Conservation (phyloP, 805 yeast genomes). For the Cyberlindnera mycetangii region DNA sequence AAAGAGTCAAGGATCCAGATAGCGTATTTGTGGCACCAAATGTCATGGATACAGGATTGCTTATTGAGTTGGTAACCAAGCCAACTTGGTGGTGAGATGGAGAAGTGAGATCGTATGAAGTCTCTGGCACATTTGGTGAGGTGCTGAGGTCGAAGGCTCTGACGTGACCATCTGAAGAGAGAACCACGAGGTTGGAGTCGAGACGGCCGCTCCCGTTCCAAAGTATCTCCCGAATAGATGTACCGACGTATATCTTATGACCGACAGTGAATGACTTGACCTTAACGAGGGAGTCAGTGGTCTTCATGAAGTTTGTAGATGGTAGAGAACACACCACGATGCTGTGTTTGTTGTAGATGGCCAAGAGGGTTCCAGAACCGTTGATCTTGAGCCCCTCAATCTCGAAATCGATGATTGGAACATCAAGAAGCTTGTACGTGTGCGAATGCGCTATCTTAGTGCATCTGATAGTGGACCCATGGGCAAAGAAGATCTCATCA, state of each 20-base stretch:
- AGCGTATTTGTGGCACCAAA: slow-evolving; percentile 22
- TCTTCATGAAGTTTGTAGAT: slow-evolving; percentile 10
- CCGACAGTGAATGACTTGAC: slow-evolving; percentile 28
- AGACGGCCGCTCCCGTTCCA: slow-evolving; percentile 45
- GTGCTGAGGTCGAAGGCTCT: slow-evolving; percentile 35
- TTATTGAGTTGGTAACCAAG: slow-evolving; percentile 20
- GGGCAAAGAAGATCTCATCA: slow-evolving; percentile 22
- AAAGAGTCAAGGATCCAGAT: slow-evolving; percentile 49
- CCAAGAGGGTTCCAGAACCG: slow-evolving; percentile 40
- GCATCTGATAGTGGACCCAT: slow-evolving; percentile 19
- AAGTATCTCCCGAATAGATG: slow-evolving; percentile 34
- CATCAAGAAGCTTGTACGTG: slow-evolving; percentile 14
- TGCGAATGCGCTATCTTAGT: slow-evolving; percentile 8
- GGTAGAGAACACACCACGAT: slow-evolving; percentile 35
- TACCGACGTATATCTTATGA: slow-evolving; percentile 27
- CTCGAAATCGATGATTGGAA: slow-evolving; percentile 26
- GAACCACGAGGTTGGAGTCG: slow-evolving; percentile 42
- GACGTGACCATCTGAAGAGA: slow-evolving; percentile 34
- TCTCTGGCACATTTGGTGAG: slow-evolving; percentile 28
- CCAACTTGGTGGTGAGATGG: slow-evolving; percentile 17
- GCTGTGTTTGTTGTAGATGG: slow-evolving; percentile 34
- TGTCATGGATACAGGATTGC: slow-evolving; percentile 25
- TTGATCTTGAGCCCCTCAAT: slow-evolving; percentile 38
- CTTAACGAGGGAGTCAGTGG: background rate
- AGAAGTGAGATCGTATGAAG: slow-evolving; percentile 20